Evolutionary conservation across 331 rosid species (phyloP).

Genomic region (Rosa hybrid): DNA sequence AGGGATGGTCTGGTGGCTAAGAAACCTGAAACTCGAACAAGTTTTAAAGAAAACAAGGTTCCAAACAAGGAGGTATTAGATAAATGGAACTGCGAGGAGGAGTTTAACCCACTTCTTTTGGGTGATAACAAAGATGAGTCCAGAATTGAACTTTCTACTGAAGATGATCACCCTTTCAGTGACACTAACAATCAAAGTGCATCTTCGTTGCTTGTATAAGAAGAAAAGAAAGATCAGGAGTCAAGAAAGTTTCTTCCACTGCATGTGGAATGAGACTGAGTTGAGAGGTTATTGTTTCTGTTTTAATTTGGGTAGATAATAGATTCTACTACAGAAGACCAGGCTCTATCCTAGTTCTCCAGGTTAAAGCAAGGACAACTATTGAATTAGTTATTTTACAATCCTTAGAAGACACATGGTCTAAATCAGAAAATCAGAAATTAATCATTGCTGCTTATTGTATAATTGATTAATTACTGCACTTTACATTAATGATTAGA

Average conservation of each 20-base stretch:
- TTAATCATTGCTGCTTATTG: background rate
- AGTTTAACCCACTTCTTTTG: constrained; percentile 55
- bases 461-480: no score
- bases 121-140: constrained; percentile 35
- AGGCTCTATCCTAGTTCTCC: background rate
- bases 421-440: background rate
- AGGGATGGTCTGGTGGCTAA: constrained; percentile 27
- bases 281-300: background rate
- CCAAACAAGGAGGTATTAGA: constrained; percentile 49
- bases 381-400: background rate
- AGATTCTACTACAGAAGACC: background rate
- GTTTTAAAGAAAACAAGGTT: constrained; percentile 61
- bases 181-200: constrained; percentile 31
- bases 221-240: background rate
- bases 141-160: constrained; percentile 25
- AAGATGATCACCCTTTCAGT: constrained; percentile 58
- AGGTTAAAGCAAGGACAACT: background rate
- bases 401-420: background rate
- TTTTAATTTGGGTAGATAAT: background rate
- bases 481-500: background rate
- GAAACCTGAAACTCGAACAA: constrained; percentile 34
- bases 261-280: background rate
- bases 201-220: constrained; percentile 44
- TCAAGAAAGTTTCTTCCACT: background rate
- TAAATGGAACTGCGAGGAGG: constrained; percentile 42